Evolutionary conservation across 2,329 filamentous ascomycete genomes (phyloP), one percentile per base, ranked within the genome.

Genomic region (Anisogramma anomala): DNA sequence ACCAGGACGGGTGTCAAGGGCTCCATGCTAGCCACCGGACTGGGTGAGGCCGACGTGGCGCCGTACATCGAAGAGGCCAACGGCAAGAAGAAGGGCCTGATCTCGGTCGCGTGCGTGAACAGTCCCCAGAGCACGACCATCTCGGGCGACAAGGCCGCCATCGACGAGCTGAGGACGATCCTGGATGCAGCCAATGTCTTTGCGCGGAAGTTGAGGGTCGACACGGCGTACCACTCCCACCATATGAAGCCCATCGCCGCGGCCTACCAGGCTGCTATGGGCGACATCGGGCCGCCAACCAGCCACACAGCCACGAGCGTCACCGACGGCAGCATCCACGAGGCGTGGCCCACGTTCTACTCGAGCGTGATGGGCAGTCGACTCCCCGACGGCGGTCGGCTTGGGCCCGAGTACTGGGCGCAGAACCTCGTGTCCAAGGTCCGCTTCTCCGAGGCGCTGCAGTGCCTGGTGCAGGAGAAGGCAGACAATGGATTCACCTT

Each of bases 321-420:
- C 30, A 14, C 4, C 3, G 18, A 7, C 30, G 1, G 7, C 23
- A 7, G 3, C 30, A 2, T 48, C 52, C 1, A 48, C 53, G 0
- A 57, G 58, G 0, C 47, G 56, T 1, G 58, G n/a, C n/a, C 64
- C 1, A 52, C 56, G 27, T 69, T 68, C 51, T 65, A 63, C 53
- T 69, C 66, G 0, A 68, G 66, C 1, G 54, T 69, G 2, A 49
- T 58, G 0, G 66, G 63, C 15, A 51, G 52, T 14, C 59, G 56
- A 39, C 52, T 66, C 19, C 57, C 58, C 6, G 30, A 38, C 9
- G 52, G 58, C 4, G 52, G 51, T 0, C 55, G 60, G 15, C 53
- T 69, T 3, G 59, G 60, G 15, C 48, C 64, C 2, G 41, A 46
- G 7, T 53, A 71, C 53, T 69, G 68, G 67, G 64, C 68, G 1